A percentile compares a stretch with the other conserved stretches of the same genome.
These are phyloP conservation scores for Vigna reflexopilosa DNA, from an alignment of 306 rosid species.

Conservation along the genomic window DNA sequence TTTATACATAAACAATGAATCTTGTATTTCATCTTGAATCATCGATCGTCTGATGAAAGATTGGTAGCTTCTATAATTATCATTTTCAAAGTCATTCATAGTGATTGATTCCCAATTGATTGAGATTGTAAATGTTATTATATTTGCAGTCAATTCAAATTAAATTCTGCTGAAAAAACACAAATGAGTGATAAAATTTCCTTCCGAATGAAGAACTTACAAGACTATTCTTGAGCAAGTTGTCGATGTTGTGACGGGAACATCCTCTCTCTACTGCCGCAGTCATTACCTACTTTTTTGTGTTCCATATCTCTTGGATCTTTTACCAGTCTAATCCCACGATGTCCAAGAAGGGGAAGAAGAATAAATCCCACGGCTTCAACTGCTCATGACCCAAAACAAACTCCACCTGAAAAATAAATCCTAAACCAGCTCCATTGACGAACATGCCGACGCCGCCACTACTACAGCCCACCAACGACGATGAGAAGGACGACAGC, in stretches of 20 bases:
- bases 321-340: constrained; percentile 45
- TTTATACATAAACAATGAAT: too few relatives aligned
- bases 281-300: constrained; percentile 72
- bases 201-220: constrained; percentile 52
- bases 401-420: too few relatives aligned
- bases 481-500: too few relatives aligned
- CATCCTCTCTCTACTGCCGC: constrained; percentile 94
- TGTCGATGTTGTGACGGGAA: constrained; percentile 58
- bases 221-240: constrained; percentile 82
- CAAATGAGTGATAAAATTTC: constrained; percentile 18
- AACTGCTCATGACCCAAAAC: too few relatives aligned
- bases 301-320: constrained; percentile 81
- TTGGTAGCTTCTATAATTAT: neutral
- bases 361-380: neutral
- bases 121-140: neutral
- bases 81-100: neutral
- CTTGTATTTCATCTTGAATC: neutral
- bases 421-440: too few relatives aligned
- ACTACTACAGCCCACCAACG: too few relatives aligned
- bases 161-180: neutral
- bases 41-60: neutral
- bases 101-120: neutral
- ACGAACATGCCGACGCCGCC: too few relatives aligned
- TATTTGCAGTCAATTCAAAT: neutral
- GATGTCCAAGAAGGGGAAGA: constrained; percentile 39